phyloP scores from a whole-genome alignment of 2,329 filamentous ascomycete genomes.

The Diaporthe amygdali region DNA sequence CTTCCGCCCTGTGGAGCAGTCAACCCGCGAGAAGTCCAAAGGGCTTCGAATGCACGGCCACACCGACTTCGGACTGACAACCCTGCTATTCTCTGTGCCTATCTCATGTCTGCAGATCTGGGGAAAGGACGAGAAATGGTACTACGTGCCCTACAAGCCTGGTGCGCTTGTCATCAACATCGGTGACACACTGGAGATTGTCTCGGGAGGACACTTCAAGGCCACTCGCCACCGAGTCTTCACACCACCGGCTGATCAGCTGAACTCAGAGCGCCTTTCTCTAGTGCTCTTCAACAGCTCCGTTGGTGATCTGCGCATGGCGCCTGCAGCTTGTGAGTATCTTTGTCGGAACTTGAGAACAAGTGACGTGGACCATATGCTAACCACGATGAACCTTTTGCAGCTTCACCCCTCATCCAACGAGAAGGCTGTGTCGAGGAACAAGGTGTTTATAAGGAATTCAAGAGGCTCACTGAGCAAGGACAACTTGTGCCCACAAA shows the following conservation, averaged over 20 bases:
- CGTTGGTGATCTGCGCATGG: conserved; percentile 47
- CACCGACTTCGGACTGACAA: conserved; percentile 53
- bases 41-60: conserved; percentile 51
- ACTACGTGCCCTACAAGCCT: conserved; percentile 49
- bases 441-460: conserved; percentile 51
- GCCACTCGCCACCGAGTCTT: conserved; percentile 49
- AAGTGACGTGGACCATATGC: neutral
- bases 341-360: neutral
- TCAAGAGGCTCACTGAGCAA: conserved; percentile 45
- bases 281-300: conserved; percentile 52
- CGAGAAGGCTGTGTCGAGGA: conserved; percentile 47
- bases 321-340: conserved; percentile 36
- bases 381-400: neutral
- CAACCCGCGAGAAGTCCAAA: conserved; percentile 37
- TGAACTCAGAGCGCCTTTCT: conserved; percentile 44
- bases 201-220: conserved; percentile 52
- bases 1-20: conserved; percentile 42
- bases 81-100: conserved; percentile 51
- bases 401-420: conserved; percentile 36
- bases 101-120: conserved; percentile 53
- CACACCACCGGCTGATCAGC: conserved; percentile 46
- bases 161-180: conserved; percentile 56
- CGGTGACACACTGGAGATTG: conserved; percentile 49
- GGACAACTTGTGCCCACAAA: conserved; percentile 50
- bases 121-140: conserved; percentile 49